Percentiles rank a stretch among this genome's conserved stretches.
phyloP scores from a whole-genome alignment of 2,329 filamentous ascomycete genomes.

The Bertia moriformis region DNA sequence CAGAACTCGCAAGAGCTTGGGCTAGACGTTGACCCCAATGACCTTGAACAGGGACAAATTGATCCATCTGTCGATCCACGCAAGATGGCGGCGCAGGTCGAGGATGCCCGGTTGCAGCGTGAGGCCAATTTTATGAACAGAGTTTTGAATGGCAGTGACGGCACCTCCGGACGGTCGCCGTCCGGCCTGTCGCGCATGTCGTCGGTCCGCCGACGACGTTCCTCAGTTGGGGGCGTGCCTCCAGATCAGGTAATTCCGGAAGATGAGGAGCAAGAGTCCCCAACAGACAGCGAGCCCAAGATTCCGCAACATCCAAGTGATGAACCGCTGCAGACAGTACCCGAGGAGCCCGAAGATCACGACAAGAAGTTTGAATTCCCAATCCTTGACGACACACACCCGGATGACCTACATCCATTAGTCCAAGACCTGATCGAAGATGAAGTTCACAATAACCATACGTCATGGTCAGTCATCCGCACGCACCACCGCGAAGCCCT shows the following conservation, averaged over 20 bases:
- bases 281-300: neutral
- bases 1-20: slow-evolving; percentile 16
- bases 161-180: slow-evolving; percentile 4
- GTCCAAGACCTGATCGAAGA: slow-evolving; percentile 25
- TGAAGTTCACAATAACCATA: slow-evolving; percentile 30
- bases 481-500: slow-evolving; percentile 34
- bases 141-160: slow-evolving; percentile 12
- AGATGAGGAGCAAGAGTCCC: neutral
- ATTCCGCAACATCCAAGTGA: slow-evolving; percentile 5
- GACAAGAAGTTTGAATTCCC: neutral
- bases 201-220: neutral
- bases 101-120: slow-evolving; percentile 21
- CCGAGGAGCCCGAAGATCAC: slow-evolving; percentile 6
- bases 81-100: slow-evolving; percentile 25
- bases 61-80: slow-evolving; percentile 13
- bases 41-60: slow-evolving; percentile 25
- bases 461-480: slow-evolving; percentile 30
- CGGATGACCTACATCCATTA: slow-evolving; percentile 26
- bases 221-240: neutral
- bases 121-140: slow-evolving; percentile 21
- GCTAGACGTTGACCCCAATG: slow-evolving; percentile 21
- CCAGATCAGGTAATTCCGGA: neutral
- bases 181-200: neutral
- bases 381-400: slow-evolving; percentile 12
- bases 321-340: slow-evolving; percentile 8